Base-by-base conservation (phyloP, 2,329 filamentous ascomycete genomes). In the Endoconidiophora polonica region DNA sequence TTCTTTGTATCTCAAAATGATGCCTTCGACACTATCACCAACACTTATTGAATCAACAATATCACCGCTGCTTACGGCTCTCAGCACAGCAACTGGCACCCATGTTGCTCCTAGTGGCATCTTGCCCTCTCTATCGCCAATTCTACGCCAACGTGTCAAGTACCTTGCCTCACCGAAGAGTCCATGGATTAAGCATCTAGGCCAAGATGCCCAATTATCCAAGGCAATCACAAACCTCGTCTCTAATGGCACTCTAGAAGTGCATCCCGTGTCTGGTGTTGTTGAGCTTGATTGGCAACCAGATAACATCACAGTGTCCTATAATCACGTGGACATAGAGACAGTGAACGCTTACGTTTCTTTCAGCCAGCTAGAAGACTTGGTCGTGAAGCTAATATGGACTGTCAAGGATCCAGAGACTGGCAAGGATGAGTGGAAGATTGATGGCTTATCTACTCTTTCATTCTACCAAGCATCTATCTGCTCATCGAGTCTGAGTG, bases 201-300 rank as follows among this genome's bases (percentile, higher is more conserved):
- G 76, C 36, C 76, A 81, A 48, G 90, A 85, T 83, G 72, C 90
- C 14, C 71, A 76, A 1, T 69, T 88, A 29, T 70, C 90, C 22
- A 81, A 77, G 59, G 88, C 85, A 68, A 76, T 83, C 58, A 58
- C 69, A 5, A 63, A 71, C 55, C 71, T 72, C 55, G 68, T 70
- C 2, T 66, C 74, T 56, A 71, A 73, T 50, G 75, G 83, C 48
- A 66, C 72, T 43, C 68, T 90, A 29, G 82, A 88, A 61, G 82
- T 83, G n/a, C 85, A 91, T 58, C 85, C 85, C 2, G 77, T 82
- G 3, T 86, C 82, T 2, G 84, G 83, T 49, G 83, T 88, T 62
- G 75, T 90, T 49, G 84, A 90, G 64, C 65, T 88, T 18, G 79
- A 84, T 61, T 77, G 74, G 70, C 73, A 77, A 58, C 71, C 70